phyloP scores from a whole-genome alignment of 176 grass and related monocot species.

The Paspalum vaginatum region DNA sequence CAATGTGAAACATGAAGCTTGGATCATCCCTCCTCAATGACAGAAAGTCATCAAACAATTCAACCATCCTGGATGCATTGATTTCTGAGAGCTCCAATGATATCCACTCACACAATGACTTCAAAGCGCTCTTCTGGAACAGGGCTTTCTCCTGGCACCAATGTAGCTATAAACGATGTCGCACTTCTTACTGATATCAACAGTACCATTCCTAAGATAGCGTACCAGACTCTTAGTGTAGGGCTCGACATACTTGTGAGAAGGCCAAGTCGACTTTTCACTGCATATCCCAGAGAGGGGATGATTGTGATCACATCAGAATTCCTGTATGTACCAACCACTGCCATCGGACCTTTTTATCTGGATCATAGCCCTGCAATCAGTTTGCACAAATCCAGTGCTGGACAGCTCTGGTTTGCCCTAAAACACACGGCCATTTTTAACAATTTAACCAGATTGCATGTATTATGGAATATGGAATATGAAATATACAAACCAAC shows the following conservation, averaged over 20 bases:
- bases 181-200: neutral
- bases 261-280: constrained; percentile 29
- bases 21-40: constrained; percentile 25
- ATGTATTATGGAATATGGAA: neutral
- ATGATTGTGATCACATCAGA: constrained; percentile 19
- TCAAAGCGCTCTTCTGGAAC: neutral
- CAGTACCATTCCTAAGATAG: neutral
- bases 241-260: constrained; percentile 11
- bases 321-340: neutral
- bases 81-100: neutral
- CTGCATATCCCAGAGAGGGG: constrained; percentile 10
- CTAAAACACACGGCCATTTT: neutral
- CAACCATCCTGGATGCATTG: neutral
- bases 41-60: constrained; percentile 29
- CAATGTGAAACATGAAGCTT: constrained; percentile 25
- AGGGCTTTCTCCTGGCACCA: neutral
- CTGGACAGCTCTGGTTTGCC: neutral
- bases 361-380: constrained; percentile 20
- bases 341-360: constrained; percentile 5
- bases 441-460: neutral
- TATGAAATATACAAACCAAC: neutral
- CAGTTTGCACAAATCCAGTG: neutral
- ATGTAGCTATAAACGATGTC: neutral
- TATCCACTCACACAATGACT: neutral
- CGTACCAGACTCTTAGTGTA: constrained; percentile 7